Conservation (phyloP, 2,329 filamentous ascomycete species). For the Aspergillus sergii region DNA sequence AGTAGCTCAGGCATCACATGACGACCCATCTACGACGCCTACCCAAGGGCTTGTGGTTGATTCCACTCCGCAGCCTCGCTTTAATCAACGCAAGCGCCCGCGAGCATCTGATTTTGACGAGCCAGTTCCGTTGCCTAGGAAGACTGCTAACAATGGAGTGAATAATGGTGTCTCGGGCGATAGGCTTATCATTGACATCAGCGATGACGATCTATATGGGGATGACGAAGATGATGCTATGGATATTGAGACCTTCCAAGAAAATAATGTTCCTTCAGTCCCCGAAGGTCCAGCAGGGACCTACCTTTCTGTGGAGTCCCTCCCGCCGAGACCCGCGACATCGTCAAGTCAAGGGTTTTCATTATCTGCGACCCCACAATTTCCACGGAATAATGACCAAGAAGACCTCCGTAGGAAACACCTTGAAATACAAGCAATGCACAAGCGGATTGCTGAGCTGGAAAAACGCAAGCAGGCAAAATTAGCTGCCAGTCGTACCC, state of each 20-base stretch:
- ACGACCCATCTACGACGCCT: conserved; percentile 11
- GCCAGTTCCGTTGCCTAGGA: conserved; percentile 55
- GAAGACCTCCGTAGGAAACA: conserved; percentile 52
- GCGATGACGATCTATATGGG: conserved; percentile 65
- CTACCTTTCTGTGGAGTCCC: conserved; percentile 49
- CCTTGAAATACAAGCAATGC: conserved; percentile 51
- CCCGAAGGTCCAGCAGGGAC: conserved; percentile 40
- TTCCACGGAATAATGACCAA: conserved; percentile 37
- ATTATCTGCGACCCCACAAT: conserved; percentile 39
- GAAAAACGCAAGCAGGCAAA: conserved; percentile 49
- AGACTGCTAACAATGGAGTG: conserved; percentile 62
- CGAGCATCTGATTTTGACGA: conserved; percentile 72
- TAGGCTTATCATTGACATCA: conserved; percentile 79
- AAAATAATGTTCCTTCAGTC: conserved; percentile 22
- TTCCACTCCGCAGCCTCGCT: conserved; percentile 24
- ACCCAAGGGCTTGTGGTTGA: conserved; percentile 21
- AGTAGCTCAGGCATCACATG: conserved; percentile 13
- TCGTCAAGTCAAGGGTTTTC: conserved; percentile 45
- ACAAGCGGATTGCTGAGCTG: conserved; percentile 52
- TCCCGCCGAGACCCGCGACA: conserved; percentile 42
- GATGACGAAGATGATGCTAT: conserved; percentile 35
- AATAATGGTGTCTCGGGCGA: conserved; percentile 50
- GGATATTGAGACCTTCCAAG: conserved; percentile 33
- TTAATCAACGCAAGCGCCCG: conserved; percentile 56
- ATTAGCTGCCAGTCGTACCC: conserved; percentile 37